A percentile compares a stretch with the other conserved stretches of the same genome.
These are phyloP conservation scores for Peterozyma xylosa DNA, from an alignment of 805 yeast genomes.

Conservation along the genomic window DNA sequence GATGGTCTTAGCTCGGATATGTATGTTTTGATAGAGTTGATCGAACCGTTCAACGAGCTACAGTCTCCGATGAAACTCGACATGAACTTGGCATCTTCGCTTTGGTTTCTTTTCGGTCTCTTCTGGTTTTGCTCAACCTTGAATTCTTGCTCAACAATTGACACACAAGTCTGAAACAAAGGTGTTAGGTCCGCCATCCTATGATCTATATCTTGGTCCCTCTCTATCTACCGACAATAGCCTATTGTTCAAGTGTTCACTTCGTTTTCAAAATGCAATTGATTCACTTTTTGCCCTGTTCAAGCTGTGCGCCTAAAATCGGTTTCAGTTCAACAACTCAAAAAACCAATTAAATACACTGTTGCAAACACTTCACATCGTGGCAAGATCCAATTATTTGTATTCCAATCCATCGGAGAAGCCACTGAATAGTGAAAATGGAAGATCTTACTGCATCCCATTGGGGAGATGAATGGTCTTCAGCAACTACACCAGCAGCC, in stretches of 20 bases:
- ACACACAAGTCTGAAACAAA: constrained; percentile 37
- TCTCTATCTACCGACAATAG: neutral
- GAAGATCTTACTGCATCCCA: constrained; percentile 48
- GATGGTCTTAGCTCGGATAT: constrained; percentile 18
- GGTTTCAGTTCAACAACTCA: no score
- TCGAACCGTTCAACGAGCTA: constrained; percentile 1
- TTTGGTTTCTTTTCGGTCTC: constrained; percentile 1
- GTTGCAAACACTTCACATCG: no score
- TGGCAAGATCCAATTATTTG: no score
- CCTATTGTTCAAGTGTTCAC: neutral
- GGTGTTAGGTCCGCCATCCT: constrained; percentile 42
- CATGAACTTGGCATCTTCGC: constrained; percentile 2
- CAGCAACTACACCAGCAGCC: constrained; percentile 21
- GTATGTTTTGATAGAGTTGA: constrained; percentile 1
- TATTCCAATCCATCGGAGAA: neutral
- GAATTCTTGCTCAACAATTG: constrained; percentile 30
- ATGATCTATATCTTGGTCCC: neutral
- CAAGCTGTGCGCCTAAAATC: no score
- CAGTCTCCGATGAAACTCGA: constrained; percentile 3
- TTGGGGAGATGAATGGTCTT: constrained; percentile 53
- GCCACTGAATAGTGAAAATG: constrained; percentile 14
- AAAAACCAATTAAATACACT: no score
- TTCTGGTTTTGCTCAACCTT: constrained; percentile 6
- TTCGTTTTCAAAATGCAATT: no score
- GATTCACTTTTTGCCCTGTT: no score